Evolutionary conservation across 768 basidiomycete species (phyloP), one percentile per base, ranked within the genome.

Genomic region (Agrocybe chaxingu): DNA sequence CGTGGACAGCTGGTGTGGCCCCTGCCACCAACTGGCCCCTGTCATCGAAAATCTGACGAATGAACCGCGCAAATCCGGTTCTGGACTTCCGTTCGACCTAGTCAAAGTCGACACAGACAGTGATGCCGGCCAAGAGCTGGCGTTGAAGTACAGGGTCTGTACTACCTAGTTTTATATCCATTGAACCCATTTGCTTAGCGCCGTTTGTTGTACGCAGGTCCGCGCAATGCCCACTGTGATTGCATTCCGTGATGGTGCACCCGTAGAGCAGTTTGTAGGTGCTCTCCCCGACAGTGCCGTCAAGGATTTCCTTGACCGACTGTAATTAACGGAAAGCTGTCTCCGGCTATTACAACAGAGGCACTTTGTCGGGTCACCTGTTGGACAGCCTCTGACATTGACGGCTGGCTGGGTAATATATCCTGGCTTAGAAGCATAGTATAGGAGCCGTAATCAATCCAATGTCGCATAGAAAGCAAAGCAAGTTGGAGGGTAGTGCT

Each of bases 221-320:
- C 68, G 73, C n/a, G 76, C 86, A 11, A 66, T 92, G n/a, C 89
- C 89, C 3, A 92, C 89, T 0, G 87, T 92, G 30, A 70, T 88
- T 50, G 89, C 87, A 3, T 91, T 91, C 70, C 78, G 73, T 50
- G 76, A 84, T 42, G 89, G 87, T 12, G 59, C 79, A 55, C 70
- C 67, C 1, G 70, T 84, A n/a, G 67, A 67, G 40, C 72, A 81
- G 42, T 92, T 92, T 58, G 70, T 82, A 1, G 89, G 85, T 41
- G 81, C 82, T 3, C 63, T 79, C 32, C 69, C 71, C 16, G 76
- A 79, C 55, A 52, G 55, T 29, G 70, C 66, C 0, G 66, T 85
- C 13, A 65, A 65, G 48, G 57, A 70, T 42, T 81, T 82, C 55
- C 58, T 86, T 42, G 67, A 72, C 52, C 61, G 57, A 41, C 39